Evolutionary conservation across 176 grass and related monocot genomes (phyloP).

Genomic region (Rhynchospora breviuscula): DNA sequence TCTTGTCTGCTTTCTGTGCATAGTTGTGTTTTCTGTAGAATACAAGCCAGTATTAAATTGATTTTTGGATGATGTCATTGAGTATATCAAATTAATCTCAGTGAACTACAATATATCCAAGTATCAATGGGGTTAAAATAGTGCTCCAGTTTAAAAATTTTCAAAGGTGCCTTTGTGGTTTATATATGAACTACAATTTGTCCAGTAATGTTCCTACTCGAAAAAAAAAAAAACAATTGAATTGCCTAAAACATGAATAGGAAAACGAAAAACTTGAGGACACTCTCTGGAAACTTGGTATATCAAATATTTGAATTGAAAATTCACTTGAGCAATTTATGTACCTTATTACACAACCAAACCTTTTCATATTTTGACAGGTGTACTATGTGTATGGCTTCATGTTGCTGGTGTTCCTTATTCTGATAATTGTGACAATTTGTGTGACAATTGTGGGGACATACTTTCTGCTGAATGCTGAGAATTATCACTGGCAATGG

Average conservation of each 20-base stretch:
- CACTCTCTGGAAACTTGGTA: not conserved
- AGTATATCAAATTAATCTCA: not conserved
- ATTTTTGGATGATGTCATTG: not conserved
- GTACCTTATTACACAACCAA: not conserved
- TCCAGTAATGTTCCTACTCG: not conserved
- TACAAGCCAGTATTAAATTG: not conserved
- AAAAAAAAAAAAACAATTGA: no score
- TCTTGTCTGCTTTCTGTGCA: not conserved
- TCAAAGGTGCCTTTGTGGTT: no score
- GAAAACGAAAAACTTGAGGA: not conserved
- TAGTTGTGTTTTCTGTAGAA: not conserved
- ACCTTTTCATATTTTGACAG: constrained; percentile 20
- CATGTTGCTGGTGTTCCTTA: constrained; percentile 97
- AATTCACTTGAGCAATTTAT: not conserved
- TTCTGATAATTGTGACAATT: constrained; percentile 86
- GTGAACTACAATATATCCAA: no score
- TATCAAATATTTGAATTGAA: not conserved
- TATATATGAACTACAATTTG: not conserved
- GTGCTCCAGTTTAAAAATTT: no score
- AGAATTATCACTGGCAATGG: constrained; percentile 99
- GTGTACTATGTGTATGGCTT: constrained; percentile 99
- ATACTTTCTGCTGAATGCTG: constrained; percentile 96
- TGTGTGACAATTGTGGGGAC: constrained; percentile 98
- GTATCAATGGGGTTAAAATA: no score
- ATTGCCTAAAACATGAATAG: not conserved